Percentiles rank a stretch among this genome's conserved stretches.
phyloP scores from a whole-genome alignment of 2,329 filamentous ascomycete species.

The Shiraia sp. region DNA sequence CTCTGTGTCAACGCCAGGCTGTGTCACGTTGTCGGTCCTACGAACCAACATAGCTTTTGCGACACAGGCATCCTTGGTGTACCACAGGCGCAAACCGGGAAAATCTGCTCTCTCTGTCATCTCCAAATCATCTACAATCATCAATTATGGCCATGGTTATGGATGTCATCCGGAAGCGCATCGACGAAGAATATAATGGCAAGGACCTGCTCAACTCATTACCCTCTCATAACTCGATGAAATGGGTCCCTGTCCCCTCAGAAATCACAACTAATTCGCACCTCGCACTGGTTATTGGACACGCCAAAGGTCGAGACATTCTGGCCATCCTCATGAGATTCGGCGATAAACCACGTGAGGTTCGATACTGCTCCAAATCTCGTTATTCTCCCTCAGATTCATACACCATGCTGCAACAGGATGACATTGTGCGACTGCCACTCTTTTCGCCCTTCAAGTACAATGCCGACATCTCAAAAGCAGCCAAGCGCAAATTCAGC shows the following conservation, averaged over 20 bases:
- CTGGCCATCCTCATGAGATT: conserved; percentile 7
- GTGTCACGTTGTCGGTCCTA: not conserved
- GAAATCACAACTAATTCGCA: not conserved
- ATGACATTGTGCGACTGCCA: not conserved
- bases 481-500: conserved; percentile 4
- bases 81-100: too few species aligned
- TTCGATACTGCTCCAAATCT: conserved; percentile 5
- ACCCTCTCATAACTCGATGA: conserved; percentile 7
- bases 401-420: not conserved
- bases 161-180: conserved; percentile 1
- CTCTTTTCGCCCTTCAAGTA: conserved; percentile 2
- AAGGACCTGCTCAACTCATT: conserved; percentile 5
- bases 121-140: not conserved
- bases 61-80: too few species aligned
- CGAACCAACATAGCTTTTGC: too few species aligned
- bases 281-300: conserved; percentile 5
- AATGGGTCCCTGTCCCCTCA: conserved; percentile 4
- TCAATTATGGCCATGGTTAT: conserved; percentile 8
- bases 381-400: not conserved
- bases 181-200: conserved; percentile 6
- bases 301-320: conserved; percentile 2
- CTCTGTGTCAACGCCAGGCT: too few species aligned
- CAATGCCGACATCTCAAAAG: not conserved
- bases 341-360: conserved; percentile 8
- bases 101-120: not conserved